Evolutionary conservation across 2,329 filamentous ascomycete genomes (phyloP).

Genomic region (Elsinoe ampelina): DNA sequence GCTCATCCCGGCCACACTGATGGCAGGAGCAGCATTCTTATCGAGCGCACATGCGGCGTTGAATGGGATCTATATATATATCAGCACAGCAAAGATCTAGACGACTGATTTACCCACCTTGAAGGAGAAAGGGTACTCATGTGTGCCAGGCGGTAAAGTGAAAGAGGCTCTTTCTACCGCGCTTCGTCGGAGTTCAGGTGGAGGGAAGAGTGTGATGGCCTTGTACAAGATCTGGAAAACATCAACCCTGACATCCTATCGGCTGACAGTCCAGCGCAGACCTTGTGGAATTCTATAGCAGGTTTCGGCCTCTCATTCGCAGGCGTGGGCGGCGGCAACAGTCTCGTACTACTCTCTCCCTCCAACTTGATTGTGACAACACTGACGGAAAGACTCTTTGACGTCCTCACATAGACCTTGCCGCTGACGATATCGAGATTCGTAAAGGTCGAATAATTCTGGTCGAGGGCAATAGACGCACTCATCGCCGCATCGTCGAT

Average conservation of each 20-base stretch:
- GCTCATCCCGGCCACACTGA: slow-evolving; percentile 34
- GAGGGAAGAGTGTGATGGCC: slow-evolving; percentile 62
- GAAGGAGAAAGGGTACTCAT: slow-evolving; percentile 70
- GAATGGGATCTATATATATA: slow-evolving; percentile 42
- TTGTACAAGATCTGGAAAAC: slow-evolving; percentile 60
- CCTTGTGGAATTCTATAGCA: slow-evolving; percentile 45
- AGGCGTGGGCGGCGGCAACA: slow-evolving; percentile 42
- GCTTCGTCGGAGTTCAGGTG: slow-evolving; percentile 35
- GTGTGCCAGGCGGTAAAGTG: slow-evolving; percentile 57
- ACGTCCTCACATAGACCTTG: slow-evolving; percentile 36
- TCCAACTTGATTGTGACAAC: slow-evolving; percentile 72
- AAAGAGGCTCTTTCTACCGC: slow-evolving; percentile 35
- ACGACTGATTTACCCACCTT: slow-evolving; percentile 45
- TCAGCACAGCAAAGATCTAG: not conserved
- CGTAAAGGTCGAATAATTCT: slow-evolving; percentile 38
- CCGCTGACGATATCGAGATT: slow-evolving; percentile 68
- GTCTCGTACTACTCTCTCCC: slow-evolving; percentile 62
- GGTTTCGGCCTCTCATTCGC: slow-evolving; percentile 35
- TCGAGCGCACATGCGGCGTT: slow-evolving; percentile 59
- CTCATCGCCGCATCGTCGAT: slow-evolving; percentile 18
- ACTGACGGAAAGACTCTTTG: slow-evolving; percentile 37
- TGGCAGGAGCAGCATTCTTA: slow-evolving; percentile 31
- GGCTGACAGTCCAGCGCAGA: slow-evolving; percentile 17
- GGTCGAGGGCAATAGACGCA: slow-evolving; percentile 26
- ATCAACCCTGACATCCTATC: not conserved